Evolutionary conservation across 805 yeast genomes (phyloP).

Genomic region (Debaryomyces prosopidis): DNA sequence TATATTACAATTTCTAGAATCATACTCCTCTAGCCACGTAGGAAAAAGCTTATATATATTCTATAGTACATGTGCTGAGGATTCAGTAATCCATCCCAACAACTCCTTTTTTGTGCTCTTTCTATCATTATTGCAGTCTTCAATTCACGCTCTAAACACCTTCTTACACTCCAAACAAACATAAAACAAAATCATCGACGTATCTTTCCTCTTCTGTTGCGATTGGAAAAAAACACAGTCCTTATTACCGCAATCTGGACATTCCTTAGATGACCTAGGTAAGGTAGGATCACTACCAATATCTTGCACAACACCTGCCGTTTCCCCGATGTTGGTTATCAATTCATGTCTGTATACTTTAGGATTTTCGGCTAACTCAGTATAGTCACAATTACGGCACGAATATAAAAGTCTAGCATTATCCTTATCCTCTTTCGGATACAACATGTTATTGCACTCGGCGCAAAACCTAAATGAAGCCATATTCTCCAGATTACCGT

Average conservation of each 20-base stretch:
- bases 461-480: constrained; percentile 95
- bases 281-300: constrained; percentile 97
- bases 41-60: neutral
- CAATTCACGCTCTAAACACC: constrained; percentile 48
- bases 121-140: constrained; percentile 16
- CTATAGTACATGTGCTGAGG: neutral
- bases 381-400: constrained; percentile 92
- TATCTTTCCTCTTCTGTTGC: constrained; percentile 92
- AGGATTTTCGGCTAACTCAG: constrained; percentile 86
- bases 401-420: constrained; percentile 76
- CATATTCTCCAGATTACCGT: constrained; percentile 40
- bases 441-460: constrained; percentile 97
- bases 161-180: constrained; percentile 88
- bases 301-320: constrained; percentile 96
- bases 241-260: constrained; percentile 83
- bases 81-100: neutral
- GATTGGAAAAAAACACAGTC: constrained; percentile 97
- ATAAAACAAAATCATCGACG: constrained; percentile 91
- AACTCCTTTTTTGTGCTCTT: constrained; percentile 9
- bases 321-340: constrained; percentile 87
- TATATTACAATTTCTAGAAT: neutral
- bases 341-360: constrained; percentile 91
- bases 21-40: neutral
- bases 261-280: constrained; percentile 91
- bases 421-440: constrained; percentile 92